A percentile compares a stretch with the other conserved stretches of the same genome.
phyloP scores from a whole-genome alignment of 176 grass and related monocot genomes.

The Oryza brachyantha region DNA sequence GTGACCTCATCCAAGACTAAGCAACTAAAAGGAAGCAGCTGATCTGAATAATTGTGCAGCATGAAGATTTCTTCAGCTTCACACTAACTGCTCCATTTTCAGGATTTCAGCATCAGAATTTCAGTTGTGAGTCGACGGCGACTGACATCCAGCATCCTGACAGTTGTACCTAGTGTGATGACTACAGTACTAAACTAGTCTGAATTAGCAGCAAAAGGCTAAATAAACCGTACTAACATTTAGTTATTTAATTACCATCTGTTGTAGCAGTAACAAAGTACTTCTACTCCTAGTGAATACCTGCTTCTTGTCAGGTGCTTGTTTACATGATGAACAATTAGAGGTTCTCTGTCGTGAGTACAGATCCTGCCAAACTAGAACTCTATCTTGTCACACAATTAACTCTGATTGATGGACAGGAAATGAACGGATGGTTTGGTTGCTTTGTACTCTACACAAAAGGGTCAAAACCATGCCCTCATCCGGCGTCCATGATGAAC shows the following conservation, averaged over 20 bases:
- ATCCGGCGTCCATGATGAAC: not conserved
- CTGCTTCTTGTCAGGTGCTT: not conserved
- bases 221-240: not conserved
- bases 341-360: not conserved
- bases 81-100: not conserved
- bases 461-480: not conserved
- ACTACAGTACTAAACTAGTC: not conserved
- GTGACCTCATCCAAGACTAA: slow-evolving; percentile 11
- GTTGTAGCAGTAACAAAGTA: not conserved
- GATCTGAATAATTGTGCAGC: slow-evolving; percentile 12
- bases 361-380: not conserved
- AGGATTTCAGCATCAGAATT: not conserved
- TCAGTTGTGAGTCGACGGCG: not conserved
- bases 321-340: not conserved
- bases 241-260: not conserved
- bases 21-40: slow-evolving; percentile 2
- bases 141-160: not conserved
- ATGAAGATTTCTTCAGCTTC: not conserved
- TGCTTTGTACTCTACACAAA: not conserved
- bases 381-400: not conserved
- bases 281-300: no score
- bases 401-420: not conserved
- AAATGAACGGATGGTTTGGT: not conserved
- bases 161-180: not conserved
- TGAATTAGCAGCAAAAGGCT: not conserved